Conservation (phyloP, 768 basidiomycete species). For the Russula ochroleuca region DNA sequence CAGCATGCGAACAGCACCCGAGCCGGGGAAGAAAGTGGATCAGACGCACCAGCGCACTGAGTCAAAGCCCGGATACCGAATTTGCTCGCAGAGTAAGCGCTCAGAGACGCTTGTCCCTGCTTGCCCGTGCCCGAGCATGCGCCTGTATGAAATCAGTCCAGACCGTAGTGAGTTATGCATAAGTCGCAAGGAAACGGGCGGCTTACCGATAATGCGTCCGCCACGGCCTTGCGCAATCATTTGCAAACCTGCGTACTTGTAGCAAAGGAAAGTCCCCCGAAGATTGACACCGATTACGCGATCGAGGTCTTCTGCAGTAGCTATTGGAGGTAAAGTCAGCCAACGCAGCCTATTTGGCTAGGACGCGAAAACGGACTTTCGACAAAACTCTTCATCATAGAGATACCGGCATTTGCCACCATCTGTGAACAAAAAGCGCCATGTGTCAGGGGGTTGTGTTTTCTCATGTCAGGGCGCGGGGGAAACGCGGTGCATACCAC, state of each 20-base stretch:
- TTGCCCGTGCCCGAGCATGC: slow-evolving; percentile 14
- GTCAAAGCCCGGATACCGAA: slow-evolving; percentile 35
- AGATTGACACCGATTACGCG: slow-evolving; percentile 26
- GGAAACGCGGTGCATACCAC: slow-evolving; percentile 30
- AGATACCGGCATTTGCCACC: slow-evolving; percentile 32
- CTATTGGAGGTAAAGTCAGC: slow-evolving; percentile 12
- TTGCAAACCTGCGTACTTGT: slow-evolving; percentile 29
- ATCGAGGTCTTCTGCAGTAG: slow-evolving; percentile 28
- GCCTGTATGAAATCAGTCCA: slow-evolving; percentile 6
- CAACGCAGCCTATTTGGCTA: not conserved
- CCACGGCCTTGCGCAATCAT: slow-evolving; percentile 31
- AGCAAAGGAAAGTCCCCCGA: slow-evolving; percentile 28
- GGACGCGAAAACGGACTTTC: slow-evolving; percentile 25
- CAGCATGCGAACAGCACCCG: slow-evolving; percentile 8
- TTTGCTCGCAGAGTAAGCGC: slow-evolving; percentile 35
- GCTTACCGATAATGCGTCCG: slow-evolving; percentile 29
- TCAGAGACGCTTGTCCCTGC: slow-evolving; percentile 17
- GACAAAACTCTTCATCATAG: slow-evolving; percentile 17
- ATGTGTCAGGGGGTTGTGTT: not conserved
- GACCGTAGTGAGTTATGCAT: not conserved
- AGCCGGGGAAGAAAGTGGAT: not conserved
- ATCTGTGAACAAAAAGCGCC: slow-evolving; percentile 22
- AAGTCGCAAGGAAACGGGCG: not conserved
- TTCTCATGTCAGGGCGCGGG: not conserved
- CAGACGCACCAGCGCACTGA: slow-evolving; percentile 28